A percentile compares a stretch with the other conserved stretches of the same genome.
Evolutionary conservation across 768 basidiomycete species (phyloP).

Genomic region (Pisolithus marmoratus): DNA sequence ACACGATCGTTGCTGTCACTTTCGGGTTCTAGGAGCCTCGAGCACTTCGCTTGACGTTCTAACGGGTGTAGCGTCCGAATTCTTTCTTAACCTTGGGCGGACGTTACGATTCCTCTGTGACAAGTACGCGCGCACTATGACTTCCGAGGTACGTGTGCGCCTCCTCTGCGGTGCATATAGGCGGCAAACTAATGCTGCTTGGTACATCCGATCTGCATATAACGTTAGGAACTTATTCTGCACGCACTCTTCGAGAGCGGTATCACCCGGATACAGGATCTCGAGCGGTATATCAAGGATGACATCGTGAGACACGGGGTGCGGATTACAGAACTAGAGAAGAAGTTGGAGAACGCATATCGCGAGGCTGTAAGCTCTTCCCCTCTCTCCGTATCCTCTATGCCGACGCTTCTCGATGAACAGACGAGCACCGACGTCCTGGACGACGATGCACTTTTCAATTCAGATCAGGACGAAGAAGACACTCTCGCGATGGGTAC

Average conservation of each 20-base stretch:
- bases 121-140: conserved; percentile 75
- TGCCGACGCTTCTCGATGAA: background rate
- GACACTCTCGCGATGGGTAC: conserved; percentile 66
- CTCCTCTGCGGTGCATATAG: background rate
- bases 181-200: background rate
- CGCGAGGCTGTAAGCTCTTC: conserved; percentile 61
- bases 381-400: background rate
- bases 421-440: conserved; percentile 38
- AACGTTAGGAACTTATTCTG: conserved; percentile 78
- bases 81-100: conserved; percentile 78
- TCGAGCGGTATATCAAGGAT: conserved; percentile 85
- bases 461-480: conserved; percentile 56
- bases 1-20: no score
- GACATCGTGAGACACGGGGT: conserved; percentile 80
- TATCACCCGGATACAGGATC: conserved; percentile 64
- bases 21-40: conserved; percentile 52
- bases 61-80: conserved; percentile 71
- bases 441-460: conserved; percentile 49
- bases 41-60: conserved; percentile 72
- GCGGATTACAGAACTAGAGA: conserved; percentile 73
- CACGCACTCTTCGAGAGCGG: conserved; percentile 91
- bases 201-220: background rate
- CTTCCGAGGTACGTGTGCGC: conserved; percentile 60
- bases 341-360: conserved; percentile 81
- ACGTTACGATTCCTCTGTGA: conserved; percentile 80